phyloP scores from a whole-genome alignment of 805 yeast genomes.

The Blastobotrys muscicola region DNA sequence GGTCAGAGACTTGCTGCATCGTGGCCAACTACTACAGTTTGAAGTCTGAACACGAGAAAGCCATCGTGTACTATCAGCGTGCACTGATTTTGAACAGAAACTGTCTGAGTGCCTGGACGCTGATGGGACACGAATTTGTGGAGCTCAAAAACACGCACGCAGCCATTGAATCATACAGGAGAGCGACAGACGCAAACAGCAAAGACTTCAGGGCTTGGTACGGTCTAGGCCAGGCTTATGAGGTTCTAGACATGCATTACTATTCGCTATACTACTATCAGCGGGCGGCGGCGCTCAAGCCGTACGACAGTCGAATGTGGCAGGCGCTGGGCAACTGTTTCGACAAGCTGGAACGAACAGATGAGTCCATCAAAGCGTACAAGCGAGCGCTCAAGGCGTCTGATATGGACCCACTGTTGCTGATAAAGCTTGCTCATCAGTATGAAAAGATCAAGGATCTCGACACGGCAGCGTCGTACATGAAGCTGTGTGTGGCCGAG shows the following conservation, averaged over 20 bases:
- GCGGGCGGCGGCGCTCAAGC: slow-evolving; percentile 78
- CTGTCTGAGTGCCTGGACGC: slow-evolving; percentile 89
- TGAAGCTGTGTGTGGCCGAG: slow-evolving; percentile 64
- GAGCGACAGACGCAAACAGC: slow-evolving; percentile 84
- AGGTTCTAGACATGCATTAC: slow-evolving; percentile 87
- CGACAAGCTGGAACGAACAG: slow-evolving; percentile 60
- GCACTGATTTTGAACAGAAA: slow-evolving; percentile 74
- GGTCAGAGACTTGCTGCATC: slow-evolving; percentile 93
- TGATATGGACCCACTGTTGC: slow-evolving; percentile 43
- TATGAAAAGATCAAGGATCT: slow-evolving; percentile 48
- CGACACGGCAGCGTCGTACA: slow-evolving; percentile 47
- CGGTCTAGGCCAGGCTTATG: slow-evolving; percentile 97
- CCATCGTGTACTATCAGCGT: slow-evolving; percentile 84
- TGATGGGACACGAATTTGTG: slow-evolving; percentile 98
- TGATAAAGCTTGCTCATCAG: slow-evolving; percentile 60
- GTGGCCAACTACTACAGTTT: slow-evolving; percentile 89
- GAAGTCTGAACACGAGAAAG: slow-evolving; percentile 88
- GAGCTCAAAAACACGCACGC: slow-evolving; percentile 95
- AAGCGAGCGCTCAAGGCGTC: slow-evolving; percentile 62
- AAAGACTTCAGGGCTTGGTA: slow-evolving; percentile 97
- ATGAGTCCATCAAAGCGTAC: slow-evolving; percentile 73
- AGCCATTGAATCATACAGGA: slow-evolving; percentile 87
- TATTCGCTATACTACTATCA: slow-evolving; percentile 91
- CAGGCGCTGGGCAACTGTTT: slow-evolving; percentile 86
- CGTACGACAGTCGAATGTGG: slow-evolving; percentile 92